Conservation (phyloP, 441 rosid genomes). For the Adansonia grandidieri region DNA sequence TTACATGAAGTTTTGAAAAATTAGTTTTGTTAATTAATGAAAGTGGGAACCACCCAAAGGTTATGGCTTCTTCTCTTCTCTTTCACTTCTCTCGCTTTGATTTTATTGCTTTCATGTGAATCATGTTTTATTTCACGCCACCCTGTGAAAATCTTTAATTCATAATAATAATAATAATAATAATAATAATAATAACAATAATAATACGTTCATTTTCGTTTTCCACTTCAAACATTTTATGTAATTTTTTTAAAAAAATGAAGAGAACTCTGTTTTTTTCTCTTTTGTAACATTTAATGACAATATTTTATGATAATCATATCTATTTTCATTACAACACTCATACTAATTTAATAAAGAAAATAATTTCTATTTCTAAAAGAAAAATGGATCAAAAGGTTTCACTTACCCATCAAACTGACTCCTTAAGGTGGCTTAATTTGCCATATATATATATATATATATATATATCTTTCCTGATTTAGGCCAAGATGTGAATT, state of each 20-base stretch:
- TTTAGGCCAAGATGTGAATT: too few relatives aligned
- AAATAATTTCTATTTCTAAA: too few relatives aligned
- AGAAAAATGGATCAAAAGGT: not conserved
- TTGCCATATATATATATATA: too few relatives aligned
- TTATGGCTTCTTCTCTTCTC: not conserved
- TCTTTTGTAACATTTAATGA: not conserved
- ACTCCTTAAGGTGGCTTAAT: not conserved
- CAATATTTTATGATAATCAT: not conserved
- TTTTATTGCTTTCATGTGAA: slow-evolving; percentile 13
- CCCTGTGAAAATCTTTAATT: slow-evolving; percentile 11
- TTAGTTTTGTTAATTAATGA: not conserved
- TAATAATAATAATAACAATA: not conserved
- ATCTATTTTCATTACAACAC: not conserved
- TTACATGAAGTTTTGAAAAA: not conserved
- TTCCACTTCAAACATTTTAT: not conserved
- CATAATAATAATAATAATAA: too few relatives aligned
- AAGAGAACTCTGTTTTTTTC: not conserved
- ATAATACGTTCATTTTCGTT: not conserved
- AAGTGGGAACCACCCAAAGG: slow-evolving; percentile 12
- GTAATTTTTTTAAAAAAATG: not conserved
- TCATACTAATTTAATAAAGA: not conserved
- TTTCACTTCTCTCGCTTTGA: not conserved
- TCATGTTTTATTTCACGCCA: slow-evolving; percentile 17
- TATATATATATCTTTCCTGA: too few relatives aligned
- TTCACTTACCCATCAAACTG: not conserved